Conservation (phyloP, 352 stramenopile genomes). For the Phytophthora pisi region DNA sequence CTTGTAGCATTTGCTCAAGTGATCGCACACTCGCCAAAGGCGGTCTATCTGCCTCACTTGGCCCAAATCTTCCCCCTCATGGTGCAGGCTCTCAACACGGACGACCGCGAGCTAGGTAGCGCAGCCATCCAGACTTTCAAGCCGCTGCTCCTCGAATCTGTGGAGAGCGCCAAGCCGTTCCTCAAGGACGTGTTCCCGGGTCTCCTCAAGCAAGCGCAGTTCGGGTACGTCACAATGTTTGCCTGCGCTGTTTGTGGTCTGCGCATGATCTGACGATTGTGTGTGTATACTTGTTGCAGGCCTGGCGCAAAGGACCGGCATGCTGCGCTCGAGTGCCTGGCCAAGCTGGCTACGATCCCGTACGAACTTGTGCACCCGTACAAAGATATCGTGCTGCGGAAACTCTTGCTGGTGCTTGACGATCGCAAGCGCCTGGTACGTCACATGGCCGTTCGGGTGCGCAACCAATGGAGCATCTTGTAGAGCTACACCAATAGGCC, state of each 20-base stretch:
- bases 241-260: background rate
- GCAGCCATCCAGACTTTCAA: conserved; percentile 85
- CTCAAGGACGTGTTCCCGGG: conserved; percentile 86
- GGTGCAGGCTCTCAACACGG: conserved; percentile 81
- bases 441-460: conserved; percentile 85
- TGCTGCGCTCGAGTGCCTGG: conserved; percentile 78
- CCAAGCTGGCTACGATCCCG: conserved; percentile 77
- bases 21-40: conserved; percentile 82
- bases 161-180: conserved; percentile 84
- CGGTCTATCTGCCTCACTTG: conserved; percentile 77
- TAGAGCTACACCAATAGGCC: conserved; percentile 41
- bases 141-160: conserved; percentile 72
- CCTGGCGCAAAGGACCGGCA: conserved; percentile 66
- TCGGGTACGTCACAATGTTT: conserved; percentile 51
- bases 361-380: conserved; percentile 90
- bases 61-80: conserved; percentile 85
- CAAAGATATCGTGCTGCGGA: conserved; percentile 81
- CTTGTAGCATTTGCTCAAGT: conserved; percentile 82
- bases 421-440: conserved; percentile 90
- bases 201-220: conserved; percentile 82
- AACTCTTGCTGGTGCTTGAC: conserved; percentile 79
- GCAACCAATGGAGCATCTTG: conserved; percentile 91
- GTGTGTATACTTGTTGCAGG: conserved; percentile 31
- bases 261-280: background rate
- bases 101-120: conserved; percentile 72